These are phyloP conservation scores for Rosa lucieae DNA, from an alignment of 306 rosid genomes.

Conservation along the genomic window DNA sequence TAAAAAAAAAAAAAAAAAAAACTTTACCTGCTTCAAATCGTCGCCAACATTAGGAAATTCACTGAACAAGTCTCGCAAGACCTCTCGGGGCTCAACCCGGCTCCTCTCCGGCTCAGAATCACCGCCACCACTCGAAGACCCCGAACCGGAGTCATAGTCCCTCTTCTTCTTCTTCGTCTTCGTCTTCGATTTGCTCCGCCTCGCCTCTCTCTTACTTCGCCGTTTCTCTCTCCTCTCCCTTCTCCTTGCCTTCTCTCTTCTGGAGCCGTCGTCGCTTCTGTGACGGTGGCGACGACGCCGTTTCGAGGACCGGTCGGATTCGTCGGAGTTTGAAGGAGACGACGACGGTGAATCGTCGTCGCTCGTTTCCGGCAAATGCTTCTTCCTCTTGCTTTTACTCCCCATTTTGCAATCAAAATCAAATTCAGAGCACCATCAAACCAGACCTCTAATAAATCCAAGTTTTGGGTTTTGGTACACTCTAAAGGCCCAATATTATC, in stretches of 20 bases:
- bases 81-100: conserved; percentile 46
- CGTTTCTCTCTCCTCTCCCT: conserved; percentile 51
- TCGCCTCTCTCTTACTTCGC: conserved; percentile 40
- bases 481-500: no score
- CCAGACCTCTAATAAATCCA: background rate
- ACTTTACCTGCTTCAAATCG: conserved; percentile 68
- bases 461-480: background rate
- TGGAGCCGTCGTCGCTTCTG: conserved; percentile 43
- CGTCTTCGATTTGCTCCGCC: conserved; percentile 35
- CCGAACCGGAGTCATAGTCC: conserved; percentile 24
- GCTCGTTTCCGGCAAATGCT: conserved; percentile 35
- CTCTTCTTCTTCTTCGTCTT: conserved; percentile 43
- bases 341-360: conserved; percentile 33
- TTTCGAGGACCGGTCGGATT: conserved; percentile 51
- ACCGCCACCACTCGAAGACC: conserved; percentile 28
- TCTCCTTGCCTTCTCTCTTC: conserved; percentile 47
- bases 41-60: conserved; percentile 69
- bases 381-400: conserved; percentile 44
- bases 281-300: conserved; percentile 51
- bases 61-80: conserved; percentile 48
- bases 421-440: background rate
- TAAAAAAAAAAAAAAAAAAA: background rate
- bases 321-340: conserved; percentile 44
- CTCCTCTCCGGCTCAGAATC: conserved; percentile 35
- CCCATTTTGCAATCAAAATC: conserved; percentile 38